Base-by-base conservation (phyloP, 2,329 filamentous ascomycete species). In the Arthrobotrys megalospora region DNA sequence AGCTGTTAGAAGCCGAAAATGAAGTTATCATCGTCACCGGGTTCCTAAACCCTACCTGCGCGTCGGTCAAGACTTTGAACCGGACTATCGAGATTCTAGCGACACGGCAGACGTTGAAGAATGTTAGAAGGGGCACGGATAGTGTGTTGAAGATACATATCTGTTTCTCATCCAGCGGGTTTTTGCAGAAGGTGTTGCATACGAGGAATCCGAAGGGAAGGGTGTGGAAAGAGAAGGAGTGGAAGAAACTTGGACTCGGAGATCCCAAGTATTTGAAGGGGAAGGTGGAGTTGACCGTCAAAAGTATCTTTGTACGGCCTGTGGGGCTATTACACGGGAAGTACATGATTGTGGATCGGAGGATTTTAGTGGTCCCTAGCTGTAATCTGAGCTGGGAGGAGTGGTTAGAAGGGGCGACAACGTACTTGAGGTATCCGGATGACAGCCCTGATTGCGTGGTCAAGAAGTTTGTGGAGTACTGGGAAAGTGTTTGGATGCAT, bases 241-340 rank as follows among this genome's bases (percentile, higher is more conserved):
- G 92, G 92, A 80, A 83, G 0, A 84, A 83, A 7, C 87, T 86
- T 69, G 86, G 96, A 1, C 91, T 91, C 0, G 85, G 96, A 2
- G 92, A 92, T 0, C 82, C 85, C 0, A 85, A 87, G 2, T 84
- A 86, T 6, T 85, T 87, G 38, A 85, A 89, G 3, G 86, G 85
- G 0, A 89, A 89, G 1, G 87, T 96, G 16, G 88, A 94, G 65
- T 82, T 96, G 38, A 86, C 87, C 0, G 89, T 94, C 70, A 94
- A 93, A 85, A 93, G 90, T 79, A 86, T 95, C 6, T 96, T 96
- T 84, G 90, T 95, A 79, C 86, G 90, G 1, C 93, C 93, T 0
- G 90, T 96, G 76, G 93, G 92, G 81, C 91, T 96, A n/a, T 92
- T 96, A 90, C 93, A 96, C 82, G 91, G 93, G 0, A 96, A 96